phyloP scores from a whole-genome alignment of 768 basidiomycete genomes.

The Lactarius deliciosus region DNA sequence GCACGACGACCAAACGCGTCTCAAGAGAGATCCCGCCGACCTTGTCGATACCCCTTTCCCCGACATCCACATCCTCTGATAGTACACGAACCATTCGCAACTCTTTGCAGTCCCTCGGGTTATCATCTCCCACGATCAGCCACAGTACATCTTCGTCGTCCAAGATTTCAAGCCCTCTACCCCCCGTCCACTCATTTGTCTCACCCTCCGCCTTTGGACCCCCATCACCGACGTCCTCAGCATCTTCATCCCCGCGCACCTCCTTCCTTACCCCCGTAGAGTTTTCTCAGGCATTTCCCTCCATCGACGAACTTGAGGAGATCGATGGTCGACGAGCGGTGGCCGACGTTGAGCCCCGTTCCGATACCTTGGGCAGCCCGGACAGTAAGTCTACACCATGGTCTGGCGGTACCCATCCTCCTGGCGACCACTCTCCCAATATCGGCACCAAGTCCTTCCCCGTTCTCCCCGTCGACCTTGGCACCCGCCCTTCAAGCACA shows the following conservation, averaged over 20 bases:
- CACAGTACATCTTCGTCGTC: conserved; percentile 33
- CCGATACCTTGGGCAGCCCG: conserved; percentile 28
- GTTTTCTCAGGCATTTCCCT: conserved; percentile 68
- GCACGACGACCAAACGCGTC: conserved; percentile 49
- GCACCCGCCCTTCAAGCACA: conserved; percentile 66
- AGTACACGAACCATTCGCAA: conserved; percentile 30
- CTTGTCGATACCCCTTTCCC: conserved; percentile 37
- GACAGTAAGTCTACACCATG: conserved; percentile 16
- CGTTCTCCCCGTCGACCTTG: conserved; percentile 45
- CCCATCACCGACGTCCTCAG: conserved; percentile 70
- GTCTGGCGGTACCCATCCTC: conserved; percentile 34
- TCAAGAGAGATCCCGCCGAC: conserved; percentile 51
- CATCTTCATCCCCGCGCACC: conserved; percentile 59
- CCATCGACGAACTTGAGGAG: conserved; percentile 75
- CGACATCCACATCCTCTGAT: conserved; percentile 36
- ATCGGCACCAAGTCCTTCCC: conserved; percentile 39
- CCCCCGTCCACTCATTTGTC: conserved; percentile 57
- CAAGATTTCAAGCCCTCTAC: conserved; percentile 28
- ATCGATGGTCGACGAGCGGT: conserved; percentile 48
- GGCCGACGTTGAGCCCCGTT: conserved; percentile 45
- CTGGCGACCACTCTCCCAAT: conserved; percentile 21
- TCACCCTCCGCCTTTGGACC: conserved; percentile 71
- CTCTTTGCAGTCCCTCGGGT: conserved; percentile 26
- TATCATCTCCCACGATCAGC: conserved; percentile 31
- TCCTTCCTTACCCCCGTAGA: conserved; percentile 47